Base-by-base conservation (phyloP, 1,284 basidiomycete species). In the Austroboletus niveus region DNA sequence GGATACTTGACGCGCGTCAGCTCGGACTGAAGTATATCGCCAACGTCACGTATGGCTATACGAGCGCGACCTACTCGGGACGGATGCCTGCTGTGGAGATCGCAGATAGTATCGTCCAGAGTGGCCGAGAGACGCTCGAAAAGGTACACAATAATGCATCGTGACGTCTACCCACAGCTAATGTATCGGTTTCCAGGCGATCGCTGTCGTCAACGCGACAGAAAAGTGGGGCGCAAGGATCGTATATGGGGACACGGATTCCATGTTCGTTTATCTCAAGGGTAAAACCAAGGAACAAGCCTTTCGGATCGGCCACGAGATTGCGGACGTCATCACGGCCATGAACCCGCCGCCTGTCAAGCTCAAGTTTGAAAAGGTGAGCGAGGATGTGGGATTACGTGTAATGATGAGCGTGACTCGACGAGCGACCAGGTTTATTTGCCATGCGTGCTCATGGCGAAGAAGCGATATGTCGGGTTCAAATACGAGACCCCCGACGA, bases 231-330 rank as follows among this genome's bases (percentile, higher is more conserved):
- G 86, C 5, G 95, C 92, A 3, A 80, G 86, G 61, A 91, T 98
- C 6, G 93, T 98, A 6, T 99, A 99, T 65, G 96, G 97, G n/a
- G 96, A 99, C 63, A 99, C 97, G 0, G 96, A 99, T 70, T 96
- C 93, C 22, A 71, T 98, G 30, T 99, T 99, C 68, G 80, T 98
- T 72, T 69, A 93, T 57, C 76, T 99, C 7, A 85, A 82, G 15
- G 95, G 94, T 3, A 88, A 85, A 63, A 93, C 92, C 2, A 94
- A 92, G 65, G 92, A 95, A 17, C 89, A 98, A 63, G 96, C 96
- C 0, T 98, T 98, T 69, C 75, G 80, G 40, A 90, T 98, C 48
- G 96, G 96, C 8, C 77, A 95, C 57, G 91, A 95, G 56, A 98
- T 99, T 47, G 89, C 94, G 4, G 87, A 95, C 48, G 79, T 81